Base-by-base conservation (phyloP, 2,329 filamentous ascomycete genomes). In the Trichoderma sp. region DNA sequence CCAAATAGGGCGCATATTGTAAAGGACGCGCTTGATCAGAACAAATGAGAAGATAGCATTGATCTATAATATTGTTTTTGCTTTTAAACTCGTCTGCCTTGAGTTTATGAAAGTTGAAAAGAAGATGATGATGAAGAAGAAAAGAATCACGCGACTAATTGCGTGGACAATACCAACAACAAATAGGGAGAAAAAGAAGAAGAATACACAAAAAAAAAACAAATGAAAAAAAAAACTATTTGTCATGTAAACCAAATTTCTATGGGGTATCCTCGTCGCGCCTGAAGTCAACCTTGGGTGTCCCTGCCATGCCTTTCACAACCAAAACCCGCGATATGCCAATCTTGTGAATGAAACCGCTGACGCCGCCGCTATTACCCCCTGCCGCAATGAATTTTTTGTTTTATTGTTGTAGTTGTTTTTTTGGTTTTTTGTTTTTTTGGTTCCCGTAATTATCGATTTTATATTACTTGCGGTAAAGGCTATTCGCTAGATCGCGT, bases 281-380 rank as follows among this genome's bases (percentile, higher is more conserved):
- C 37, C 40, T 57, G 57, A 66, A 66, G 63, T 57, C 63, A 58
- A 66, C 63, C 63, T 58, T 58, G 43, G 53, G 53, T 57, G 57
- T 66, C 63, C 40, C 63, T 57, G 52, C 31, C 63, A 66, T 66
- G 53, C 63, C 63, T 37, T 66, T 66, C 63, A 66, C 63, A 66
- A 43, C 40, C 63, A 40, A 66, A 66, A 58, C 53, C 63, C 53
- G 35, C 40, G 63, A 66, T 58, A 66, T 66, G 63, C n/a, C 33
- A 57, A 66, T 56, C 56, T 58, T 66, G 52, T 58, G 37, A 57
- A 58, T 66, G 63, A 66, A 43, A 43, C 63, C 63, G 63, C 53
- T 66, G 63, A 66, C 63, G 63, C 63, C 63, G 63, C 63, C 63
- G 53, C 40, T 66, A 31, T 40, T 40, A 24, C 35, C 56, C 62